Conservation (phyloP, 2,329 filamentous ascomycete species). For the Penicillium glabrum region DNA sequence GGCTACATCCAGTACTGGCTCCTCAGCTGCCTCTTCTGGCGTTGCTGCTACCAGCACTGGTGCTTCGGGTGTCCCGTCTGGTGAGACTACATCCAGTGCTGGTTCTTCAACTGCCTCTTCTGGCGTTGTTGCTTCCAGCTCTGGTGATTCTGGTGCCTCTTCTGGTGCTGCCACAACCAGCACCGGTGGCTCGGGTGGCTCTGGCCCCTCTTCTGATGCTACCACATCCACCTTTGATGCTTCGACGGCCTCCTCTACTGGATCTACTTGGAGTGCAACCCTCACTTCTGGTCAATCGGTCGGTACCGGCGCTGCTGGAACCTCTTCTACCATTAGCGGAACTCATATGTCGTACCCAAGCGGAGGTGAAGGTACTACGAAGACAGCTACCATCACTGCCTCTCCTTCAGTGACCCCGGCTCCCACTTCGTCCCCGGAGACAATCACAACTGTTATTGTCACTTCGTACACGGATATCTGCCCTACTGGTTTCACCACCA, state of each 20-base stretch:
- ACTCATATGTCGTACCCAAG: slow-evolving; percentile 2
- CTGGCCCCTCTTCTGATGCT: neutral
- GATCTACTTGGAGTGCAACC: neutral
- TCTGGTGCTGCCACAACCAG: neutral
- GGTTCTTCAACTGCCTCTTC: neutral
- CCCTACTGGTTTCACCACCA: slow-evolving; percentile 43
- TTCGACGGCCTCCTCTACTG: neutral
- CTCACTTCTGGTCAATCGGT: neutral
- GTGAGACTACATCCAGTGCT: neutral
- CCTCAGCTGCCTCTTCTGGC: neutral
- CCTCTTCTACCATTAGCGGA: neutral
- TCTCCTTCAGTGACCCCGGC: slow-evolving; percentile 13
- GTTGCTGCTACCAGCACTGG: neutral
- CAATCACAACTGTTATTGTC: slow-evolving; percentile 37
- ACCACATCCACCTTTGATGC: neutral
- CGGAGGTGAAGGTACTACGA: slow-evolving; percentile 7
- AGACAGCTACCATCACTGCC: slow-evolving; percentile 9
- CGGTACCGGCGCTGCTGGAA: neutral
- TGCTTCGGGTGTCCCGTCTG: neutral
- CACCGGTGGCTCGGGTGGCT: neutral
- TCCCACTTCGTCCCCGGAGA: slow-evolving; percentile 21
- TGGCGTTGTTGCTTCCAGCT: neutral
- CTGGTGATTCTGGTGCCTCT: neutral
- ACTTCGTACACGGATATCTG: slow-evolving; percentile 45
- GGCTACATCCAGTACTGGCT: neutral